Conservation (phyloP, 1,284 basidiomycete genomes). For the Sphaerobolus stellatus region DNA sequence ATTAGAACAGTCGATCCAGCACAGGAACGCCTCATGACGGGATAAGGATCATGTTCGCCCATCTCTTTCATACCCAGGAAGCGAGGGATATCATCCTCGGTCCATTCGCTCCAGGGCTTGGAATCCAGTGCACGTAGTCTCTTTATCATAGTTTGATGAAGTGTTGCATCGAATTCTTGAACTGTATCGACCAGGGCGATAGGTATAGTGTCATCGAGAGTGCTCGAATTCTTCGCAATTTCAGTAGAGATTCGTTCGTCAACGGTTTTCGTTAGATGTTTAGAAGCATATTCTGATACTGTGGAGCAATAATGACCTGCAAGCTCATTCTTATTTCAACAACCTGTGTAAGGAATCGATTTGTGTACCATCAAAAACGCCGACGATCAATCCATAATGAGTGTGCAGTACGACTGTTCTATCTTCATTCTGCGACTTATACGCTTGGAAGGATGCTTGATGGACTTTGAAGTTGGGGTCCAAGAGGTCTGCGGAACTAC, state of each 20-base stretch:
- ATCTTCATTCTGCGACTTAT: background rate
- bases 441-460: background rate
- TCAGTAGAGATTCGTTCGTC: background rate
- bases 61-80: background rate
- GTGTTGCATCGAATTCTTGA: background rate
- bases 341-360: background rate
- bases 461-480: background rate
- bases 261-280: background rate
- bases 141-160: background rate
- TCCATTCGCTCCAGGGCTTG: background rate
- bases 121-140: background rate
- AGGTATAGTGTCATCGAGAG: background rate
- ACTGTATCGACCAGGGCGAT: background rate
- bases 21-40: background rate
- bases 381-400: background rate
- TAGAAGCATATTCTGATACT: background rate
- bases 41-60: background rate
- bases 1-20: background rate
- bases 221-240: background rate
- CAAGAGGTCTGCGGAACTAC: background rate
- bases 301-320: background rate
- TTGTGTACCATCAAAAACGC: background rate
- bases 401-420: background rate
- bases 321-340: background rate
- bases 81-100: background rate